Evolutionary conservation across 2,329 filamentous ascomycete species (phyloP).

Genomic region (Diplodia seriata): DNA sequence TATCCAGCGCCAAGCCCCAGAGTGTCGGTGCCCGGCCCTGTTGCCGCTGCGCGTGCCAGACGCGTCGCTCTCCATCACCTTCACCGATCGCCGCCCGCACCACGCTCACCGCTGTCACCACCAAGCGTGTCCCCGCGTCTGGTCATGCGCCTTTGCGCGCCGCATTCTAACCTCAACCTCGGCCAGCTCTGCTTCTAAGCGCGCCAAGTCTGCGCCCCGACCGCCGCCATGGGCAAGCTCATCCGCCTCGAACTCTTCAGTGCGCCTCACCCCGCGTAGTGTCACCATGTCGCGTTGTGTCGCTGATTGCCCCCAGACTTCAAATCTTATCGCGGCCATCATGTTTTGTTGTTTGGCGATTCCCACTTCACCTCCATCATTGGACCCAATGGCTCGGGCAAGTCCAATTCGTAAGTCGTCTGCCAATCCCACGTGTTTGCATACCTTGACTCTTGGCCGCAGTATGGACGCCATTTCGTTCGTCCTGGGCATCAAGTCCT

Average conservation of each 20-base stretch:
- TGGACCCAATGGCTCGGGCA: constrained; percentile 98
- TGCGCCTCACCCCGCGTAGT: constrained; percentile 55
- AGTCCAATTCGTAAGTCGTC: constrained; percentile 88
- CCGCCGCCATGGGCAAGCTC: constrained; percentile 82
- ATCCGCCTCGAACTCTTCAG: constrained; percentile 93
- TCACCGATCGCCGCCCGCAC: constrained; percentile 9
- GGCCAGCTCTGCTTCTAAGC: not conserved
- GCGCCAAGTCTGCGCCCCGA: constrained; percentile 15
- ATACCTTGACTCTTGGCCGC: constrained; percentile 39
- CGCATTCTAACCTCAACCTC: not conserved
- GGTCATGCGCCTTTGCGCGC: constrained; percentile 29
- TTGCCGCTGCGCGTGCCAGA: constrained; percentile 26
- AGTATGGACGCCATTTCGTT: constrained; percentile 99
- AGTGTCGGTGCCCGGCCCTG: constrained; percentile 13
- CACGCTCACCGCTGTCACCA: not conserved
- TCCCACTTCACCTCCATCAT: constrained; percentile 99
- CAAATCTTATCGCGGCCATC: constrained; percentile 99
- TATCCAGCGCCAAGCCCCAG: constrained; percentile 3
- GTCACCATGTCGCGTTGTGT: constrained; percentile 24
- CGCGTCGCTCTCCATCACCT: constrained; percentile 31
- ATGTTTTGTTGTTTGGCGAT: constrained; percentile 92
- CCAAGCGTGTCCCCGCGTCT: constrained; percentile 13
- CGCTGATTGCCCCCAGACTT: constrained; percentile 70
- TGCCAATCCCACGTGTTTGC: not conserved
- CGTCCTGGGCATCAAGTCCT: constrained; percentile 97